Conservation (phyloP, 768 basidiomycete genomes). For the Mycena venus region DNA sequence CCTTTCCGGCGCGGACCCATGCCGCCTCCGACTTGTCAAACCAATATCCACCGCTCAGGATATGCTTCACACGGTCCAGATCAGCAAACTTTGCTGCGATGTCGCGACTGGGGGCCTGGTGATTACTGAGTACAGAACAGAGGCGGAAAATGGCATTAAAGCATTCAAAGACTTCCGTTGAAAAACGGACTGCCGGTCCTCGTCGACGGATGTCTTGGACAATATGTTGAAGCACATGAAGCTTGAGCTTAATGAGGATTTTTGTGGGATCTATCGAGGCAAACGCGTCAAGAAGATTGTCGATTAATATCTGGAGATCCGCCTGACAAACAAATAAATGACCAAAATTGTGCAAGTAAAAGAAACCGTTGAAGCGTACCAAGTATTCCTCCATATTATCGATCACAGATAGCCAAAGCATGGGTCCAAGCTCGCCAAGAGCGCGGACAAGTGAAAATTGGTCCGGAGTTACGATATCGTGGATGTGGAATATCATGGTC, state of each 20-base stretch:
- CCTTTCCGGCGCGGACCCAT: slow-evolving; percentile 33
- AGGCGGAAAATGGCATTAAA: slow-evolving; percentile 58
- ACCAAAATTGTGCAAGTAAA: not conserved
- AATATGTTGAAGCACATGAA: slow-evolving; percentile 51
- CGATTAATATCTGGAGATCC: slow-evolving; percentile 46
- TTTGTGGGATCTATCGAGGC: slow-evolving; percentile 50
- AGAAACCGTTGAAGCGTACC: slow-evolving; percentile 2
- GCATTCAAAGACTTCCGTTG: slow-evolving; percentile 54
- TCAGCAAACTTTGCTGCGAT: slow-evolving; percentile 50
- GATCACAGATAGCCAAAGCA: slow-evolving; percentile 50
- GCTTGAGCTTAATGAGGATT: slow-evolving; percentile 51
- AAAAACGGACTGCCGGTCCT: slow-evolving; percentile 49
- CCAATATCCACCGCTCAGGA: slow-evolving; percentile 50
- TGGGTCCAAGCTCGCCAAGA: slow-evolving; percentile 40
- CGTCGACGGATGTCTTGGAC: slow-evolving; percentile 48
- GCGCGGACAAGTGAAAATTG: slow-evolving; percentile 42
- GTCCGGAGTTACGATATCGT: slow-evolving; percentile 37
- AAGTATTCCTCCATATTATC: slow-evolving; percentile 45
- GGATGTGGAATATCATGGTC: slow-evolving; percentile 44
- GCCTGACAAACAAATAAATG: not conserved
- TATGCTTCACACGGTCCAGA: slow-evolving; percentile 46
- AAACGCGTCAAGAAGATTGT: slow-evolving; percentile 53
- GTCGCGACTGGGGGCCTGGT: slow-evolving; percentile 57
- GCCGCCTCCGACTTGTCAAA: slow-evolving; percentile 7
- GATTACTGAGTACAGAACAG: slow-evolving; percentile 58